Base-by-base conservation (phyloP, 805 yeast species). In the Wickerhamomyces bisporus region DNA sequence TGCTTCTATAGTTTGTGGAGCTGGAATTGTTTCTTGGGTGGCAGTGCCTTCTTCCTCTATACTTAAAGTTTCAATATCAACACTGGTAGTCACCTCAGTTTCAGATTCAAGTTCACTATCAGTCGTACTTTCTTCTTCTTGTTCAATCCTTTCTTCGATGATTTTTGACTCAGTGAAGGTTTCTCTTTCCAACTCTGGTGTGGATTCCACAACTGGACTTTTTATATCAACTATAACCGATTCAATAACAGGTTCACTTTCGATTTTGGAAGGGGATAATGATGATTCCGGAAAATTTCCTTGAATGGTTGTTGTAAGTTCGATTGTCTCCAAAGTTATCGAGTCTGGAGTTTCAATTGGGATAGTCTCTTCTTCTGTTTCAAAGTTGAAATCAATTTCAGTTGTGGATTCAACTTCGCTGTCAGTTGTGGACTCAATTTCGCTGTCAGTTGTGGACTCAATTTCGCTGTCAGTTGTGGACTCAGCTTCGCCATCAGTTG, bases 401-500 rank as follows among this genome's bases (percentile, higher is more conserved):
- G 24, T 21, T 7, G 29, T 26, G 7, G 29, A 26, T n/a, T 26
- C 29, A 14, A 26, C 13, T 8, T 26, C 29, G 16, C n/a, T 12
- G 15, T 7, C 29, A 26, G 16, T 26, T n/a, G n/a, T n/a, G n/a
- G n/a, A n/a, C 15, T 30, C 30, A 8, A 20, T 6, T 29, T 41
- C 39, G 11, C 38, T 37, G 7, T 39, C 39, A 14, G 26, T 19
- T 4, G 29, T 26, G 7, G 29, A 26, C 29, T 26, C 29, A 14
- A 26, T 26, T 8, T 26, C 29, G 16, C n/a, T 12, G 15, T 7
- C 29, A 26, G 16, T 26, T n/a, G n/a, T n/a, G n/a, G n/a, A n/a
- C 15, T 30, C 30, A 8, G 27, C 6, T 29, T 41, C 39, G 11
- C 38, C 39, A 10, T 39, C 39, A 14, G 26, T 19, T 4, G 27